Evolutionary conservation across 2,329 filamentous ascomycete genomes (phyloP), one percentile per base, ranked within the genome.

Genomic region (Aspergillus sp.): DNA sequence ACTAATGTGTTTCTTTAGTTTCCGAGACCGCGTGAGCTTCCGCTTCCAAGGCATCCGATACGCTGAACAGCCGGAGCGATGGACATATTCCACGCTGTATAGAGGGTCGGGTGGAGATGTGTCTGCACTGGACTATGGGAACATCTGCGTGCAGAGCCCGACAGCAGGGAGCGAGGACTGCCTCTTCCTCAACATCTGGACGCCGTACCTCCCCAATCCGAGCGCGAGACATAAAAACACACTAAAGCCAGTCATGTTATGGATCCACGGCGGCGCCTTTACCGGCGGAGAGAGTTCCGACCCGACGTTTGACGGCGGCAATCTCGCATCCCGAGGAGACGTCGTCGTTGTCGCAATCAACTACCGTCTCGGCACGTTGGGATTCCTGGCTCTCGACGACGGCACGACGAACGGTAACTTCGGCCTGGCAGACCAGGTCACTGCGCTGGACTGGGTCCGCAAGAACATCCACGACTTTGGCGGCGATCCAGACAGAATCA

Each of bases 341-440:
- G 75, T 85, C 16, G 80, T 86, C 0, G 75, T 83, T 3, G 83
- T 86, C 4, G 68, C 69, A 6, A 81, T 85, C 70, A 85, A 86
- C 68, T 86, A 86, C 64, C 79, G 84, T 7, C 68, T 85, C 3
- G 76, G 74, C 0, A 83, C 80, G 0, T 71, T 86, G 0, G 83
- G 83, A 0, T 86, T 84, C 59, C 68, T 86, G 0, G 82, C 82
- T 23, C 71, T 84, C 6, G 74, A 78, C 4, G 78, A 82, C 40
- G 83, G 82, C 3, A 66, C 74, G 4, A 76, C 79, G 45, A 82
- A 79, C 32, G 82, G 79, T 0, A 82, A 82, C 56, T 81, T 73
- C 56, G 79, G 79, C 2, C 76, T 82, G 45, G 73, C 70, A 5
- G 80, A 83, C 53, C 79, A 81, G 56, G 70, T 79, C 11, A 75